Conservation (phyloP, 306 rosid genomes). For the Casuarina glauca region DNA sequence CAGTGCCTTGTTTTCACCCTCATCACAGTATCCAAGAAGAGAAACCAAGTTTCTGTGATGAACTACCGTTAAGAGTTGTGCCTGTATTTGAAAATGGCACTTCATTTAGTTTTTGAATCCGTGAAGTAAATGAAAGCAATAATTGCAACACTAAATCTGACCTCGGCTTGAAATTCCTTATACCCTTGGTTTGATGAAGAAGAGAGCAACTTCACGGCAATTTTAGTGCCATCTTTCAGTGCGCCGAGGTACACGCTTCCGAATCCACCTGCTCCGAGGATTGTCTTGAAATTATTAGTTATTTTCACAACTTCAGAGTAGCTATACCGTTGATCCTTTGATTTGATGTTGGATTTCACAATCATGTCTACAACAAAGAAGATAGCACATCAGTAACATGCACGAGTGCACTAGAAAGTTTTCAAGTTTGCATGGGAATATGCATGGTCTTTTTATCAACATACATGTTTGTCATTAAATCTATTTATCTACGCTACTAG, state of each 20-base stretch:
- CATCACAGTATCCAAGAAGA: conserved; percentile 41
- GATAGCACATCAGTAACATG: neutral
- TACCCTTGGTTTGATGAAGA: too few relatives aligned
- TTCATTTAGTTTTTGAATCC: neutral
- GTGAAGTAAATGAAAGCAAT: too few relatives aligned
- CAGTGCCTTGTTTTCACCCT: conserved; percentile 24
- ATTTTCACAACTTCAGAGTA: too few relatives aligned
- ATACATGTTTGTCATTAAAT: neutral
- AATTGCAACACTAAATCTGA: neutral
- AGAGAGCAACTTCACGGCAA: too few relatives aligned
- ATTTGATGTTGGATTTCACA: too few relatives aligned
- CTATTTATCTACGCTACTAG: neutral
- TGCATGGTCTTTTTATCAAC: neutral
- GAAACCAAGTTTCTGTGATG: conserved; percentile 31
- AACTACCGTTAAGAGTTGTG: conserved; percentile 25
- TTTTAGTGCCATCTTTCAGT: too few relatives aligned
- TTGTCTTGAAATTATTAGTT: too few relatives aligned
- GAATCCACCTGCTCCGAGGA: too few relatives aligned
- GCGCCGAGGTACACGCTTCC: too few relatives aligned
- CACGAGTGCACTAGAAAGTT: neutral
- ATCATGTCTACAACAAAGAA: neutral
- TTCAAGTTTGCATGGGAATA: neutral
- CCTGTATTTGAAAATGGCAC: conserved; percentile 2
- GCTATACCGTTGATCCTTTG: too few relatives aligned
- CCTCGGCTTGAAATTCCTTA: conserved; percentile 18